phyloP scores from a whole-genome alignment of 2,329 filamentous ascomycete species.

The Aspergillus neoniger region DNA sequence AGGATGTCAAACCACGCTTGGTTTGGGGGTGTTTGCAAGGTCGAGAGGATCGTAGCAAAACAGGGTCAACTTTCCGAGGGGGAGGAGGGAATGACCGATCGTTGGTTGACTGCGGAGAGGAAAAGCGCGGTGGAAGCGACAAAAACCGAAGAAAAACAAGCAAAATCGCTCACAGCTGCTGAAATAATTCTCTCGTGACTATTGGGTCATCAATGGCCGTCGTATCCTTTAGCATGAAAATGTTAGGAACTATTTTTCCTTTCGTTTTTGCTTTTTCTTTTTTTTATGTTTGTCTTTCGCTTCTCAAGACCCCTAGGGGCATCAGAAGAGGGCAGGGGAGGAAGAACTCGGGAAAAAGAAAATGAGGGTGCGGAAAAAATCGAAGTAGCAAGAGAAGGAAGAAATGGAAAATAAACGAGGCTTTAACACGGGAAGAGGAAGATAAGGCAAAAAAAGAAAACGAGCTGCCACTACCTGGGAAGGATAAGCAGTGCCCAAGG shows the following conservation, averaged over 20 bases:
- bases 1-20: constrained; percentile 6
- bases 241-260: constrained; percentile 14
- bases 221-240: constrained; percentile 16
- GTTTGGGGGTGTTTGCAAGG: not conserved
- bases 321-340: constrained; percentile 14
- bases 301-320: constrained; percentile 9
- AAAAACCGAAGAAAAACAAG: constrained; percentile 12
- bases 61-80: constrained; percentile 15
- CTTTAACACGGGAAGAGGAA: constrained; percentile 6
- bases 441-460: constrained; percentile 12
- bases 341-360: constrained; percentile 19
- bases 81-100: constrained; percentile 7
- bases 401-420: constrained; percentile 17
- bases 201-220: constrained; percentile 21
- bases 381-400: constrained; percentile 4
- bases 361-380: constrained; percentile 8
- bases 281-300: not conserved
- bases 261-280: constrained; percentile 7
- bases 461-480: constrained; percentile 20
- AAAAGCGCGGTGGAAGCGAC: constrained; percentile 13
- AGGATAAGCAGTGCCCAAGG: constrained; percentile 11
- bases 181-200: constrained; percentile 24
- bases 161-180: constrained; percentile 21
- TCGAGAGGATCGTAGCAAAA: constrained; percentile 14
- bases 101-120: not conserved